Conservation (phyloP, 2,329 filamentous ascomycete species). For the Neopestalotiopsis clavispora region DNA sequence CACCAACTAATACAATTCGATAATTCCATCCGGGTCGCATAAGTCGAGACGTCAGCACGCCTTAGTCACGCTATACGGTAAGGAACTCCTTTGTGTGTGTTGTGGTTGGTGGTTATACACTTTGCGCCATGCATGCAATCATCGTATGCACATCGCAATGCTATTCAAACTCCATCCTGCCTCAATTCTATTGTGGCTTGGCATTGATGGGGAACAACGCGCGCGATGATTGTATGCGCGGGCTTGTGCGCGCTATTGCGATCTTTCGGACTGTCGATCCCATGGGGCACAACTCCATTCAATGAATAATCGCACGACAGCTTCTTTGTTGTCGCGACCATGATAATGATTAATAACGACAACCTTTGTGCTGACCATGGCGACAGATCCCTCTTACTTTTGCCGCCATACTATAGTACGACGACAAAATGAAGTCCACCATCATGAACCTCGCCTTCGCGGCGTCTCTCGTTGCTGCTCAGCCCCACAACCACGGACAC, state of each 20-base stretch:
- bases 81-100: not conserved
- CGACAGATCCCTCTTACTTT: not conserved
- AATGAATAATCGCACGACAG: not conserved
- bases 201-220: not conserved
- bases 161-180: not conserved
- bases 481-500: slow-evolving; percentile 64
- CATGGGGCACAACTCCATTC: not conserved
- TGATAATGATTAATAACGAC: slow-evolving; percentile 2
- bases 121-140: not conserved
- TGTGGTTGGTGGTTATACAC: not conserved
- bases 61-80: slow-evolving; percentile 14
- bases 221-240: not conserved
- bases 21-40: not conserved
- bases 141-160: not conserved
- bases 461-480: slow-evolving; percentile 60
- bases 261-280: not conserved
- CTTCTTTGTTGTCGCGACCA: slow-evolving; percentile 4
- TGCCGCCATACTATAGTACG: not conserved
- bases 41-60: not conserved
- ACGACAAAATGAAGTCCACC: slow-evolving; percentile 49
- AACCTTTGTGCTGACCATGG: not conserved
- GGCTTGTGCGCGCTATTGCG: not conserved
- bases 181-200: not conserved
- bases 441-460: slow-evolving; percentile 55
- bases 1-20: not conserved